These are phyloP conservation scores for Brassica carinata DNA, from an alignment of 345 rosid species.

Conservation along the genomic window DNA sequence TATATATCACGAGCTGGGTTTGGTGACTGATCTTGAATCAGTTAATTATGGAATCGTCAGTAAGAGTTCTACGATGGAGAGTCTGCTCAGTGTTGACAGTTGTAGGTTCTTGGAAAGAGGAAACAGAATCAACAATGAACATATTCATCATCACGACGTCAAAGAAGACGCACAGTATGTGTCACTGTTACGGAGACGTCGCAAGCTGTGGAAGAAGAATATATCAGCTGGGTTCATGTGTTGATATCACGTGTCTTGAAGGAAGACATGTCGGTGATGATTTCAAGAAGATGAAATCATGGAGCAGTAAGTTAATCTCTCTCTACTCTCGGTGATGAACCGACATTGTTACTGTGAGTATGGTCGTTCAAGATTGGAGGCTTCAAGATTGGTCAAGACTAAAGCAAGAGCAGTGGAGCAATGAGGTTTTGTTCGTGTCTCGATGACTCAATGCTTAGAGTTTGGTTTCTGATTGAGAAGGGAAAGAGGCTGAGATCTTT, in stretches of 20 bases:
- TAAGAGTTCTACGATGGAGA: too few species aligned
- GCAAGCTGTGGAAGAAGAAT: not conserved
- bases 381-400: not conserved
- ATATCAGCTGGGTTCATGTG: not conserved
- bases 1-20: too few species aligned
- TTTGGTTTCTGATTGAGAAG: not conserved
- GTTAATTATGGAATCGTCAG: too few species aligned
- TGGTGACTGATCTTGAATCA: too few species aligned
- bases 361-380: not conserved
- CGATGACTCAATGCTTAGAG: not conserved
- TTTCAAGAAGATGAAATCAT: not conserved
- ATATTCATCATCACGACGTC: not conserved
- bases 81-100: too few species aligned
- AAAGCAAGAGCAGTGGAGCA: too few species aligned
- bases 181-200: not conserved
- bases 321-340: too few species aligned
- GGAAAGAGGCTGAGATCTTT: not conserved
- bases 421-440: not conserved
- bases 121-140: not conserved
- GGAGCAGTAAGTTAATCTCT: not conserved
- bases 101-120: not conserved
- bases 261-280: not conserved
- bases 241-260: not conserved
- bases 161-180: not conserved
- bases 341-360: too few species aligned